Base-by-base conservation (phyloP, 2,329 filamentous ascomycete species). In the Aspergillus melleus region DNA sequence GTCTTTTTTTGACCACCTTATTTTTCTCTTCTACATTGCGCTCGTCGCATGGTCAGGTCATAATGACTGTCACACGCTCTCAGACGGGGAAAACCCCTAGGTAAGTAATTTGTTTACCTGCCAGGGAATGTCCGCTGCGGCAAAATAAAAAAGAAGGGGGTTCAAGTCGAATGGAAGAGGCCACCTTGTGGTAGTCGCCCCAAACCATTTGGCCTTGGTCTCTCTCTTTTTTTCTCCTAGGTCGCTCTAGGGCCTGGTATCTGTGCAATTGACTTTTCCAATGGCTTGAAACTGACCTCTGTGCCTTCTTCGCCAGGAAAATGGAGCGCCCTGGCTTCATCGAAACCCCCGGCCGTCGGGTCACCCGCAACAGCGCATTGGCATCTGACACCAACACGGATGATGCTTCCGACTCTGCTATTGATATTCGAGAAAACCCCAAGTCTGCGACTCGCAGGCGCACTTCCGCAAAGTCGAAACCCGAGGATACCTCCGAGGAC, bases 71-170 rank as follows among this genome's bases (percentile, higher is more conserved):
- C 55, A 83, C 81, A 55, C 79, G 81, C 59, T 83, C 80, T 49
- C 80, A 83, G 71, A 78, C 80, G 64, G 80, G 80, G 65, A 81
- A 79, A 70, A 81, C 80, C 61, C 80, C 81, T 63, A 81, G 73
- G 81, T 83, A 77, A 72, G 77, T 75, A 58, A 54, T 57, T 66
- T 57, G 52, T 61, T 55, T 54, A 39, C 60, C 54, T 58, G 29
- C 19, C 44, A 36, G 32, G 11, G 11, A 36, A 36, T 12, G 32
- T 36, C 14, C 14, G 32, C 11, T 10, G 44, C 44, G 22, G 44
- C 20, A 47, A 47, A 47, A 8, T 22, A 47, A 47, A 47, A 47
- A 19, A 24, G 44, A 52, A 57, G 42, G 47, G 50, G 39, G 49
- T 11, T 16, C 8, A 52, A 47, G 36, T 29, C 44, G 16, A 47